Base-by-base conservation (phyloP, 345 rosid species). In the Lepidium aucheri region DNA sequence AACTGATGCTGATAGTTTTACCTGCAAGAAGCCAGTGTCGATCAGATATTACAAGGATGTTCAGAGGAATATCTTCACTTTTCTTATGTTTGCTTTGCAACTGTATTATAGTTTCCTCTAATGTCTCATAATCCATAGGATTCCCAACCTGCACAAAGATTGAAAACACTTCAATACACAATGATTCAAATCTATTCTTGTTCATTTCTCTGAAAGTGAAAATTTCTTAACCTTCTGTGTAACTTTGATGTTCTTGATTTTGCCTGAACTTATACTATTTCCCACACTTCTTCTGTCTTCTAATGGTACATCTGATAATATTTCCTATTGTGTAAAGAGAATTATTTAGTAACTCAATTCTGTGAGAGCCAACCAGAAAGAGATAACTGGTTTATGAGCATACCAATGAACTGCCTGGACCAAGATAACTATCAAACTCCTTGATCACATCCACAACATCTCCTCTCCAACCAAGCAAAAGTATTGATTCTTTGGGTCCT, bases 401-500 rank as follows among this genome's bases (percentile, higher is more conserved):
- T 84, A 93, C 98, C 90, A 90, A 69, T 64, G 75, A 70, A 58
- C 98, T 93, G 51, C 97, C 96, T 53, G 97, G 92, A 68, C 98
- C 98, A 75, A 93, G 92, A 84, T 90, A 93, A 66, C 84, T 86
- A 78, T 90, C 92, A 79, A 88, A 90, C 83, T 93, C 98, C 59
- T 87, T 79, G 55, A 86, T 79, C 97, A 93, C 88, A 65, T 88
- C 82, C 26, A 76, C 81, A 76, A 90, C 80, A 78, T 86, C 97
- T 13, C 91, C 75, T 38, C 97, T 97, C 98, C 98, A 93, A 22
- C 98, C 98, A 68, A 93, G 92, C 69, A 93, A 60, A 68, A 93
- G 86, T 77, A 93, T 77, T 60, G 78, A 78, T 78, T 93, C 98
- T 79, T 72, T 88, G 10, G 97, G 97, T 77, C 98, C 98, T 50